A percentile compares a stretch with the other conserved stretches of the same genome.
These are phyloP conservation scores for Debaryomyces nepalensis DNA, from an alignment of 1,139 yeast species.

Conservation along the genomic window DNA sequence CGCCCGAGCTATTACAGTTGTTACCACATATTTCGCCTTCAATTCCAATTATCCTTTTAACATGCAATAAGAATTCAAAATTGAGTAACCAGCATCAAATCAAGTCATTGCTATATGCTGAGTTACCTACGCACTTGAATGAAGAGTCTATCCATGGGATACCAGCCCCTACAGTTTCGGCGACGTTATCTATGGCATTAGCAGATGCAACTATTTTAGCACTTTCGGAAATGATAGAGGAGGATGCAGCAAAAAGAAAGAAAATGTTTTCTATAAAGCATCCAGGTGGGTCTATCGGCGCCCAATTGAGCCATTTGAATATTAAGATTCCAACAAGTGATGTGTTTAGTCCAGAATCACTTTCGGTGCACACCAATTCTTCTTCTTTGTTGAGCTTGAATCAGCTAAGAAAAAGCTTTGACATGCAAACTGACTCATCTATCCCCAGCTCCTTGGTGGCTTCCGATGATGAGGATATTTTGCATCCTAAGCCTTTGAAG, in stretches of 20 bases:
- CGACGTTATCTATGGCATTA: conserved; percentile 74
- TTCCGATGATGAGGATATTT: conserved; percentile 29
- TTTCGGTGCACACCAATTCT: conserved; percentile 26
- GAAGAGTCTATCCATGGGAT: conserved; percentile 77
- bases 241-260: conserved; percentile 57
- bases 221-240: conserved; percentile 66
- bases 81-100: conserved; percentile 51
- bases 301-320: conserved; percentile 46
- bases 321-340: conserved; percentile 14
- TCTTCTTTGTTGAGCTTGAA: conserved; percentile 37
- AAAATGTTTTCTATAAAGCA: conserved; percentile 69
- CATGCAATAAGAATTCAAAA: conserved; percentile 58
- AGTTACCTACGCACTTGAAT: conserved; percentile 57
- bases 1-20: conserved; percentile 70
- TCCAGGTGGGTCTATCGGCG: conserved; percentile 92
- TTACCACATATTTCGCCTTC: conserved; percentile 60
- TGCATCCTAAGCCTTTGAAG: conserved; percentile 8
- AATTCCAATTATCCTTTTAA: conserved; percentile 64
- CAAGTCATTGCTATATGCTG: conserved; percentile 61
- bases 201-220: conserved; percentile 83
- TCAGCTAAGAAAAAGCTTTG: conserved; percentile 27
- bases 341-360: conserved; percentile 11
- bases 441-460: conserved; percentile 24
- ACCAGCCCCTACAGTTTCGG: conserved; percentile 87
- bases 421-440: conserved; percentile 8